These are phyloP conservation scores for Sporothrix mexicana DNA, from an alignment of 2,329 filamentous ascomycete species.

Conservation along the genomic window DNA sequence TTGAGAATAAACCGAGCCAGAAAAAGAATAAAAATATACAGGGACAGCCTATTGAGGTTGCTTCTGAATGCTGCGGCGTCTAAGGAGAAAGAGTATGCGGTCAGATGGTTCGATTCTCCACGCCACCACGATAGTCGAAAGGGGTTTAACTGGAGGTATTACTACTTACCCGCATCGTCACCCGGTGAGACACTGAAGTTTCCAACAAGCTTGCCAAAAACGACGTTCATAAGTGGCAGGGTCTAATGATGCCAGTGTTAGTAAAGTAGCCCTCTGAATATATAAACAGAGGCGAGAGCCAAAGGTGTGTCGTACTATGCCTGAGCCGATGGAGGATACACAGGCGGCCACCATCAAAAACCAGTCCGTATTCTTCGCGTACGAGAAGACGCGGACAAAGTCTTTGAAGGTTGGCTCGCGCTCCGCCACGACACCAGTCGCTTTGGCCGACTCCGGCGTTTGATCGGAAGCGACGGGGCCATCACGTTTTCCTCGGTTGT, in stretches of 20 bases:
- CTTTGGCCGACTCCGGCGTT: slow-evolving; percentile 35
- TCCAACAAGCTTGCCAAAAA: slow-evolving; percentile 60
- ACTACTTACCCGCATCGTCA: slow-evolving; percentile 16
- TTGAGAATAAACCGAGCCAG: slow-evolving; percentile 67
- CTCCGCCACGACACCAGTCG: slow-evolving; percentile 42
- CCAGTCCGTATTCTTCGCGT: slow-evolving; percentile 60
- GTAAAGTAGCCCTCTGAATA: slow-evolving; percentile 1
- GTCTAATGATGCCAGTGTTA: slow-evolving; percentile 46
- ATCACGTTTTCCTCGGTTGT: neutral
- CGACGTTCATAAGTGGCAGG: slow-evolving; percentile 64
- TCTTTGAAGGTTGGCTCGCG: slow-evolving; percentile 54
- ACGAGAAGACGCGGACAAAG: slow-evolving; percentile 59
- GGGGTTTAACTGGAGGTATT: neutral
- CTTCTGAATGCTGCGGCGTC: slow-evolving; percentile 47
- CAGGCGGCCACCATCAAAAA: slow-evolving; percentile 54
- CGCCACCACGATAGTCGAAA: neutral
- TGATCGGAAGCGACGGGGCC: slow-evolving; percentile 36
- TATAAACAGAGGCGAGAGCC: neutral
- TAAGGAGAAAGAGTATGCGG: slow-evolving; percentile 38
- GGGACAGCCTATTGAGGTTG: slow-evolving; percentile 53
- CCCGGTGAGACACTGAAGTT: slow-evolving; percentile 52
- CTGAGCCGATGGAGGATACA: slow-evolving; percentile 58
- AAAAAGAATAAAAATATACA: slow-evolving; percentile 75
- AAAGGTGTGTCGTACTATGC: slow-evolving; percentile 46
- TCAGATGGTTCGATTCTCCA: neutral